Evolutionary conservation across 202 grass and related monocot genomes (phyloP), one percentile per base, ranked within the genome.

Genomic region (Setaria viridis): DNA sequence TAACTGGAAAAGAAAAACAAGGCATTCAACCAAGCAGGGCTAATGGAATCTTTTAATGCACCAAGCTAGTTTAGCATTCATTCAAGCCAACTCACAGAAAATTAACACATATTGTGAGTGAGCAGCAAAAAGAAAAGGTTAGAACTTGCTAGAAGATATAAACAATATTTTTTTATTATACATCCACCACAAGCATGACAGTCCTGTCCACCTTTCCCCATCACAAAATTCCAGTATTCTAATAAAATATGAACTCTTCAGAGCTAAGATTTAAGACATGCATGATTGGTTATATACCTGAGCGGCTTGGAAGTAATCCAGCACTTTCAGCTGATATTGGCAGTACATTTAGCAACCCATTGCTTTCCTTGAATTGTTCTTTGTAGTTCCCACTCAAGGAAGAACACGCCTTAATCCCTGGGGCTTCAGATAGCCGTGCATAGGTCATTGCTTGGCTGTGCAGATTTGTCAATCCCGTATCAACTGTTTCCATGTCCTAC

Each of bases 301-400:
- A 39, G 35, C 50, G 85, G 57, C 62, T 94, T 57, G 90, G 91
- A 79, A 98, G 96, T 90, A 98, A 91, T 73, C 91, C 93, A 79
- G 91, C 88, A 85, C 84, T 94, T 89, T 95, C 93, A 80, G 96
- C 96, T 68, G 91, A 98, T 84, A 98, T 67, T 55, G 96, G 96
- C 50, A 98, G 79, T 68, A 95, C 88, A 87, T 78, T 88, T 80
- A 92, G 41, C 41, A 83, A 78, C 54, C 84, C 93, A 81, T 80
- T 62, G 10, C 56, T 78, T 20, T 84, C 86, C 67, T 77, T 35
- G 21, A 81, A 85, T 80, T 95, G 79, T 6, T 85, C 67, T 16
- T 57, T 80, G 65, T 39, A 37, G 62, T 43, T 62, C 14, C 17
- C 47, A 58, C 77, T 77, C 77, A 51, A 34, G 32, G 82, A 73